Evolutionary conservation across 345 rosid species (phyloP).

Genomic region (Citrus trifoliata): DNA sequence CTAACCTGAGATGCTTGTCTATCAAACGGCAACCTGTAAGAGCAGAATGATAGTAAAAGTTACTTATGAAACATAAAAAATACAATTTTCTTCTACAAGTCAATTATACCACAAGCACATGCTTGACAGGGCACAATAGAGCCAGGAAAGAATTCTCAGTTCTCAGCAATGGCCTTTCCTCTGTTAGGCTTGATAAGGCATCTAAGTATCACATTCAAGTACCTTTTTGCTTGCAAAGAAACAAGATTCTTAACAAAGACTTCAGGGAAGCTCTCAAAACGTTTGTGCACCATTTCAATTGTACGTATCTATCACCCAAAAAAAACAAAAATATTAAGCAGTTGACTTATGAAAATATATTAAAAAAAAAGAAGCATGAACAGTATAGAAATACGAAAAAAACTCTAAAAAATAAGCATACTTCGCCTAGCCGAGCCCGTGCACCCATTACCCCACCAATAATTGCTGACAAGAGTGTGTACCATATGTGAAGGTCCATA

Average conservation of each 20-base stretch:
- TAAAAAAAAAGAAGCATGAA: neutral
- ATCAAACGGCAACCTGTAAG: constrained; percentile 58
- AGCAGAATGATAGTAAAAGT: constrained; percentile 3
- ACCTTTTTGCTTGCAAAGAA: constrained; percentile 29
- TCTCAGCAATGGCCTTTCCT: neutral
- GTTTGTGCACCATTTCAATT: constrained; percentile 94
- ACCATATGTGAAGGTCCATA: constrained; percentile 96
- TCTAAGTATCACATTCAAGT: neutral
- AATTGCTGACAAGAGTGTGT: constrained; percentile 89
- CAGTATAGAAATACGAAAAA: neutral
- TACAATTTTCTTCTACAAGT: neutral
- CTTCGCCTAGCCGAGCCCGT: constrained; percentile 96
- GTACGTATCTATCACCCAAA: constrained; percentile 65
- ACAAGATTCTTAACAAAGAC: constrained; percentile 88
- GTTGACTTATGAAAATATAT: constrained; percentile 1
- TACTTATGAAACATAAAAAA: neutral
- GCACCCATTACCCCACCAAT: constrained; percentile 99
- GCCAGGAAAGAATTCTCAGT: neutral
- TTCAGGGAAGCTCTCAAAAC: constrained; percentile 97
- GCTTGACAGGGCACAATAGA: neutral
- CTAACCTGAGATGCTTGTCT: constrained; percentile 71
- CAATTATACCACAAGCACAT: neutral
- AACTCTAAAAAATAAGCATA: constrained; percentile 21
- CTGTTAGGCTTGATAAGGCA: neutral
- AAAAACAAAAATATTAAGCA: neutral